Evolutionary conservation across 2,329 filamentous ascomycete genomes (phyloP), one percentile per base, ranked within the genome.

Genomic region (Scedosporium apiospermum): DNA sequence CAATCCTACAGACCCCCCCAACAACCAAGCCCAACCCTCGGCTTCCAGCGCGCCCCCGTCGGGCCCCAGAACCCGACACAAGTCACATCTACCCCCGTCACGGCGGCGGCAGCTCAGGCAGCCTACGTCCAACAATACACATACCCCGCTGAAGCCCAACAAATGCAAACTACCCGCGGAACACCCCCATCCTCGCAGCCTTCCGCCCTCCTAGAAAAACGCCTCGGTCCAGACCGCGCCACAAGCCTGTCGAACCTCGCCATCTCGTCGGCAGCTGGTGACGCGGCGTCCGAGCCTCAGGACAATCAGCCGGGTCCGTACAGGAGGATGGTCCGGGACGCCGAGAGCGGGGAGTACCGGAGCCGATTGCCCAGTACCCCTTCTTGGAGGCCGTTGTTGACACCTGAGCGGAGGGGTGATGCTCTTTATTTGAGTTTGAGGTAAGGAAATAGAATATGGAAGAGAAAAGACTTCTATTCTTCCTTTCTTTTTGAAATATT

Each of bases 331-430:
- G 30, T 18, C 3, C 18, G 30, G 3, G 30, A 51, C 3, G 18
- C 44, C n/a, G 26, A 16, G 18, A 26, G 27, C n/a, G 57, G 59
- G 23, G 18, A n/a, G n/a, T 38, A 66, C 65, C 44, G 18, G 38
- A 41, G 46, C n/a, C 67, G 69, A 27, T 68, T 79, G 51, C 79
- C 80, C 0, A 72, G 71, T 42, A 82, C 80, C 44, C 84, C 85
- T 0, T 79, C 79, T 1, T 88, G 86, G 85, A 77, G 85, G 66
- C 87, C 87, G 3, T 82, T 80, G 66, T 69, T 90, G 67, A 90
- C 88, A 57, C 88, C 88, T 2, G 86, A 84, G 63, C 76, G 86
- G 64, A 79, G 84, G 58, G 88, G 88, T 0, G 83, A 87, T 27
- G 86, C 90, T 69, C 69, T 90, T 64, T 87, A 82, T 66, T 69